Percentiles rank a stretch among this genome's conserved stretches.
phyloP scores from a whole-genome alignment of 1,284 basidiomycete genomes.

The Cryptococcus amylolentus region DNA sequence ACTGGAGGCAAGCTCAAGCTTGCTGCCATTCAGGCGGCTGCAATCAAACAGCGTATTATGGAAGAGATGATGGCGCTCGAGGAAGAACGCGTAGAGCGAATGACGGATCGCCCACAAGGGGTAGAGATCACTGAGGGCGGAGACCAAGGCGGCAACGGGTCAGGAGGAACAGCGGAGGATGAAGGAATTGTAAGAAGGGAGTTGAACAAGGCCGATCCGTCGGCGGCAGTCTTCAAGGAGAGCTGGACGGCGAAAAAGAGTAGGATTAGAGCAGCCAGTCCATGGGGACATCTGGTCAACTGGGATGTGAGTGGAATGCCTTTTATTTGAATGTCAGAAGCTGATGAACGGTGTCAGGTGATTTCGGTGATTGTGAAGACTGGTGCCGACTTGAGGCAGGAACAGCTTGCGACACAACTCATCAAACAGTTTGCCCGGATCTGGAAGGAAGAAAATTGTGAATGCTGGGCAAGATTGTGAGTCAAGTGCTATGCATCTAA shows the following conservation, averaged over 20 bases:
- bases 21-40: conserved; percentile 74
- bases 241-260: conserved; percentile 94
- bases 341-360: conserved; percentile 51
- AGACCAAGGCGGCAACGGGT: conserved; percentile 24
- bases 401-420: conserved; percentile 93
- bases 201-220: conserved; percentile 95
- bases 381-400: conserved; percentile 92
- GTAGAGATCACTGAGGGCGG: conserved; percentile 34
- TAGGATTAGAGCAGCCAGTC: conserved; percentile 85
- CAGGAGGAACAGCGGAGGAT: conserved; percentile 70
- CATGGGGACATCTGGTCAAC: conserved; percentile 88
- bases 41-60: conserved; percentile 95
- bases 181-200: conserved; percentile 89
- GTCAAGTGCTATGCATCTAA: conserved; percentile 37
- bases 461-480: conserved; percentile 89
- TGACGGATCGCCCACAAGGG: conserved; percentile 69
- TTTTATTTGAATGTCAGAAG: not conserved
- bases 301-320: conserved; percentile 52
- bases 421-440: conserved; percentile 90
- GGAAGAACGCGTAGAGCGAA: conserved; percentile 92
- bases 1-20: conserved; percentile 60
- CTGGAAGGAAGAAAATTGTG: conserved; percentile 87
- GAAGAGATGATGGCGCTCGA: conserved; percentile 96
- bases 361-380: conserved; percentile 98
- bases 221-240: conserved; percentile 85